These are phyloP conservation scores for Raffaelea ambrosiae DNA, from an alignment of 2,329 filamentous ascomycete species.

Conservation along the genomic window DNA sequence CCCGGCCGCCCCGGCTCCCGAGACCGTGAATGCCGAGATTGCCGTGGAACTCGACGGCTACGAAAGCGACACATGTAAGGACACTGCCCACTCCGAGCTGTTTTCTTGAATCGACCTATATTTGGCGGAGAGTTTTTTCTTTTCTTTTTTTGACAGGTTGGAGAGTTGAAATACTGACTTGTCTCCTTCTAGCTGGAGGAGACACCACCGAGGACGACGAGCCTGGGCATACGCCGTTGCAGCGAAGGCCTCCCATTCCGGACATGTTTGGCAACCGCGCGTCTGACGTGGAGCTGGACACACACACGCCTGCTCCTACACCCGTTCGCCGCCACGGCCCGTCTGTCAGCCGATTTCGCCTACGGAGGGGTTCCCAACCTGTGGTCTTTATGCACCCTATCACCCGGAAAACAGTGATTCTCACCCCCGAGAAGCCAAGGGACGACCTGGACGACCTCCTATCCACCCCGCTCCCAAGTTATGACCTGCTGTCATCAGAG, in stretches of 20 bases:
- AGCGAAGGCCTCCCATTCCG: slow-evolving; percentile 38
- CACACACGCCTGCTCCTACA: slow-evolving; percentile 32
- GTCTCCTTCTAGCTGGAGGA: slow-evolving; percentile 39
- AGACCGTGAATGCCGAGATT: slow-evolving; percentile 13
- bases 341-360: slow-evolving; percentile 44
- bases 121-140: too few relatives aligned
- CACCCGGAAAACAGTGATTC: slow-evolving; percentile 55
- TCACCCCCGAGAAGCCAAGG: slow-evolving; percentile 32
- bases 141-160: slow-evolving; percentile 27
- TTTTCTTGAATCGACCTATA: slow-evolving; percentile 8
- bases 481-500: slow-evolving; percentile 15
- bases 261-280: slow-evolving; percentile 23
- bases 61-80: slow-evolving; percentile 41
- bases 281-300: slow-evolving; percentile 47
- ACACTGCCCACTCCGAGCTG: neutral
- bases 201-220: slow-evolving; percentile 55
- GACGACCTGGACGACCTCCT: neutral
- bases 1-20: neutral
- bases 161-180: too few relatives aligned
- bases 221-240: slow-evolving; percentile 37
- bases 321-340: slow-evolving; percentile 39
- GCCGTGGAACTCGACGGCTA: slow-evolving; percentile 43
- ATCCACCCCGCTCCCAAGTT: slow-evolving; percentile 13
- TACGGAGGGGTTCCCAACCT: slow-evolving; percentile 47
- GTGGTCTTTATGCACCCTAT: slow-evolving; percentile 49